These are phyloP conservation scores for Cnidoscolus chayamansa DNA, from an alignment of 441 rosid genomes.

Conservation along the genomic window DNA sequence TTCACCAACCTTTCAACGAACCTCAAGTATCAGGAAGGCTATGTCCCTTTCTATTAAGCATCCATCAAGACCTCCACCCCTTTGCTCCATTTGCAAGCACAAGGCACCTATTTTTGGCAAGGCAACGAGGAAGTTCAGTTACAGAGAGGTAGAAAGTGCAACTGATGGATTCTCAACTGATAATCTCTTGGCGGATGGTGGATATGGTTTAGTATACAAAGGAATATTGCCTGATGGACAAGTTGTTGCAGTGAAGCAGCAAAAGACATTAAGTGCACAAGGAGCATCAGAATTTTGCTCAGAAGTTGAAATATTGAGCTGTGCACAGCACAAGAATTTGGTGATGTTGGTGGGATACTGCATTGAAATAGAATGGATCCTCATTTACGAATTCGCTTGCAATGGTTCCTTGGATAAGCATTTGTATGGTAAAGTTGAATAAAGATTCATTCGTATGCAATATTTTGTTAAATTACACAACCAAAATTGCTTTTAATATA, in stretches of 20 bases:
- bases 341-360: conserved; percentile 60
- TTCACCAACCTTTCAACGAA: conserved; percentile 15
- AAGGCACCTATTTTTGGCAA: conserved; percentile 41
- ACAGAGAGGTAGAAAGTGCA: conserved; percentile 38
- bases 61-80: conserved; percentile 44
- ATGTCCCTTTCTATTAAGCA: conserved; percentile 34
- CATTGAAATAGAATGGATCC: conserved; percentile 46
- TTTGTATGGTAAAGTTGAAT: conserved; percentile 34
- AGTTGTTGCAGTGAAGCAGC: conserved; percentile 49
- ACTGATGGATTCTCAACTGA: conserved; percentile 40
- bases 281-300: conserved; percentile 52
- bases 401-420: conserved; percentile 53
- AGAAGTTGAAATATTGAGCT: conserved; percentile 56
- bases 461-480: neutral
- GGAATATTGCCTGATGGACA: conserved; percentile 48
- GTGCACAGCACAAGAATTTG: conserved; percentile 56
- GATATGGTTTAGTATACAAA: conserved; percentile 43
- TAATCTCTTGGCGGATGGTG: conserved; percentile 45
- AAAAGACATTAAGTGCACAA: conserved; percentile 36
- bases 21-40: conserved; percentile 35
- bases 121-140: conserved; percentile 42
- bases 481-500: neutral
- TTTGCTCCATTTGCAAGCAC: conserved; percentile 51
- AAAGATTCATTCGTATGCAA: neutral
- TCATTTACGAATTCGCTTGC: conserved; percentile 53